These are phyloP conservation scores for Calonectria hawksworthii DNA, from an alignment of 2,329 filamentous ascomycete species.

Conservation along the genomic window DNA sequence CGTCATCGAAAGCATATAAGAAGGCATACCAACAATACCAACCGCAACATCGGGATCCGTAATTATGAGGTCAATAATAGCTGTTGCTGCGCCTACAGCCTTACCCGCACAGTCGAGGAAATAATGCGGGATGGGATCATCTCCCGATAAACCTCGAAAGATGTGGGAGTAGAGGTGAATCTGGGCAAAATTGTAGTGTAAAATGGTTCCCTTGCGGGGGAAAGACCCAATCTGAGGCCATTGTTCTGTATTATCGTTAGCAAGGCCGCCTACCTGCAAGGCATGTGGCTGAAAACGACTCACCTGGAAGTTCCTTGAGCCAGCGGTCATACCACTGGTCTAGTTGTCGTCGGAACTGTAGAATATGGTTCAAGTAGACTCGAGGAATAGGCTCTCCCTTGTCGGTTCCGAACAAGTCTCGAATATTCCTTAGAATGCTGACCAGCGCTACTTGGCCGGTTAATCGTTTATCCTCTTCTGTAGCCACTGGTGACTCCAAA, in stretches of 20 bases:
- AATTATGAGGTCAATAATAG: constrained; percentile 60
- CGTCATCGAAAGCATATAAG: constrained; percentile 67
- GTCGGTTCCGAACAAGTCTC: constrained; percentile 70
- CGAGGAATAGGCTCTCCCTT: constrained; percentile 66
- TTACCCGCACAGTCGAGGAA: constrained; percentile 51
- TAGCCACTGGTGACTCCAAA: constrained; percentile 64
- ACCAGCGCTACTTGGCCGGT: constrained; percentile 72
- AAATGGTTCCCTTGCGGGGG: constrained; percentile 55
- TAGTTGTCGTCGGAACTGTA: constrained; percentile 51
- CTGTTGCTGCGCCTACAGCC: constrained; percentile 56
- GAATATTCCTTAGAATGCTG: constrained; percentile 68
- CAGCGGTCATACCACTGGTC: constrained; percentile 56
- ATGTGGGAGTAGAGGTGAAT: constrained; percentile 59
- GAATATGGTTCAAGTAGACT: constrained; percentile 65
- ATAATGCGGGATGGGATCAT: constrained; percentile 51
- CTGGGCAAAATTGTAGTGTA: constrained; percentile 59
- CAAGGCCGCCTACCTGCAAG: rapidly evolving
- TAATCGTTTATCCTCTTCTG: constrained; percentile 68
- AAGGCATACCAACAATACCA: constrained; percentile 60
- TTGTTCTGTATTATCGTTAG: constrained; percentile 47
- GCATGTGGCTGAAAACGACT: neutral
- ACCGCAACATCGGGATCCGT: constrained; percentile 58
- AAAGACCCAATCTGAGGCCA: constrained; percentile 56
- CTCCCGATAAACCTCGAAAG: constrained; percentile 54
- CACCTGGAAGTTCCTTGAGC: constrained; percentile 51